Evolutionary conservation across 2,329 filamentous ascomycete species (phyloP), one percentile per base, ranked within the genome.

Genomic region (Nemania sp.): DNA sequence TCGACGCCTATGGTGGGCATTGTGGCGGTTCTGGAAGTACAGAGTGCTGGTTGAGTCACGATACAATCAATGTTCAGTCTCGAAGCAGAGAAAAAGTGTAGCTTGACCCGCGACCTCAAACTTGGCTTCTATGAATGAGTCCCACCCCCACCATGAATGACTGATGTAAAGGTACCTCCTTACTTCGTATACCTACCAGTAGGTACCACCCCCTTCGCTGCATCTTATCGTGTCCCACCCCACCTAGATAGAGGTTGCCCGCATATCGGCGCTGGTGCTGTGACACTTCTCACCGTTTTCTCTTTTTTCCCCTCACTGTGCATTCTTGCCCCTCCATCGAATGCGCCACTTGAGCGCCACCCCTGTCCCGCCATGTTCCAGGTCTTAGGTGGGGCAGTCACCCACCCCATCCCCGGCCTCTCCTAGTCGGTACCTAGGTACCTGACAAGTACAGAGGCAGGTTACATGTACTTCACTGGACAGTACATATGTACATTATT

Each of bases 1-100:
- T 98, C 91, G 71, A 98, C 93, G 70, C 89, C 85, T 71, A 99
- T 97, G 75, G 95, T 99, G 79, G 95, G 95, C 95, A 97, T 97
- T 63, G 76, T 86, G 63, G 57, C 56, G 46, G 40, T 48, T 51
- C 15, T 45, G 49, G 3, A 21, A 47, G 48, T 50, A 46, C 29
- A 57, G 53, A 52, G 32, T 56, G 34, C 40, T 45, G 35, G 48
- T 59, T 65, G 62, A 65, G 59, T 65, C 62, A 65, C 53, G n/a
- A n/a, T n/a, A n/a, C n/a, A n/a, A n/a, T n/a, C n/a, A 55, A 46
- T 25, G 13, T 12, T 37, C 40, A 32, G 17, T 17, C 25, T 20
- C 3, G 49, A 15, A 47, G 40, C 11, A 45, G 6, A 11, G 18
- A 11, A 45, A 43, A 39, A 13, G 15, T 39, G 45, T 32, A 47